phyloP scores from a whole-genome alignment of 148 eudicot species.

The Cornus suecica region DNA sequence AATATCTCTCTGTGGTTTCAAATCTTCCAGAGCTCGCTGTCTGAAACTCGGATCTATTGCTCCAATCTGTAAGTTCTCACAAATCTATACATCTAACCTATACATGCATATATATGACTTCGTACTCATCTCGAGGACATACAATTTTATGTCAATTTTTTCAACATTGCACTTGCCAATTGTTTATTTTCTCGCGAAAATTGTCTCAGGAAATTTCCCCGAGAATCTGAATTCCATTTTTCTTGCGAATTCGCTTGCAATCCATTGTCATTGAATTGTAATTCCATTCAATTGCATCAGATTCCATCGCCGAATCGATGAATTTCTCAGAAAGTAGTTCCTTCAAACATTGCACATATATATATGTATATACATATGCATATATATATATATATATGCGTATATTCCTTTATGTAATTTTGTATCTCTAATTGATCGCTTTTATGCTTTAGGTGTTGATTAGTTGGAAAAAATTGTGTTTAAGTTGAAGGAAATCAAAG shows the following conservation, averaged over 20 bases:
- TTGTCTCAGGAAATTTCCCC: not conserved
- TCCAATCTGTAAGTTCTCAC: slow-evolving; percentile 1
- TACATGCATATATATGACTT: not conserved
- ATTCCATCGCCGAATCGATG: not conserved
- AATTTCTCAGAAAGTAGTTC: not conserved
- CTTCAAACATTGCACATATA: not conserved
- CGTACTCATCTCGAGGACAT: not conserved
- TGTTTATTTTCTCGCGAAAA: not conserved
- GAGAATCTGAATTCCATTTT: not conserved
- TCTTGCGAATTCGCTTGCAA: not conserved
- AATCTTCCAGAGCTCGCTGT: slow-evolving; percentile 2
- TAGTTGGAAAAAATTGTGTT: not conserved
- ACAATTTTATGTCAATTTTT: not conserved
- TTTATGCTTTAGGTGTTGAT: not conserved
- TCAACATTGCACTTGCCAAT: not conserved
- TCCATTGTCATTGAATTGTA: not conserved
- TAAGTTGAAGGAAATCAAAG: slow-evolving; percentile 7
- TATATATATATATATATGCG: not conserved
- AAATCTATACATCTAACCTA: not conserved
- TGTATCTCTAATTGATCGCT: not conserved
- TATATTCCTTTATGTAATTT: not conserved
- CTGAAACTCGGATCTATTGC: not conserved
- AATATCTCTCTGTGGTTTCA: slow-evolving; percentile 1
- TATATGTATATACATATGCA: not conserved
- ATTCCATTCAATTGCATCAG: not conserved